Base-by-base conservation (phyloP, 371 early-diverging fungal species). In the Zancudomyces culisetae region DNA sequence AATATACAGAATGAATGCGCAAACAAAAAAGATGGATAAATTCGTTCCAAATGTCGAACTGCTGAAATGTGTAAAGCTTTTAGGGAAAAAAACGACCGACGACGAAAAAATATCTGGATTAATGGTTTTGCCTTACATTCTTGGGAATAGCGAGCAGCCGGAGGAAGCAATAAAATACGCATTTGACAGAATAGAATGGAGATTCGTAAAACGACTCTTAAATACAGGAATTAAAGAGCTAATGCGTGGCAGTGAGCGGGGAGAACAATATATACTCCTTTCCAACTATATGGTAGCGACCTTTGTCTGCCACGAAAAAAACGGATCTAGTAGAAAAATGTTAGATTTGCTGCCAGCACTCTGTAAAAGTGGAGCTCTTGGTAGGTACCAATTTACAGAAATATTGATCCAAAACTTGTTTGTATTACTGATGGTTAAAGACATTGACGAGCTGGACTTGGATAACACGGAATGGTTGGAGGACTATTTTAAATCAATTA, bases 21-120 rank as follows among this genome's bases (percentile, higher is more conserved):
- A 40, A 40, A 40, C 10, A 40, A 40, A 13, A 13, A 13, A 13
- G n/a, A 43, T 21, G 19, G 21, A 21, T 43, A 19, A 43, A 19
- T 47, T 26, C n/a, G 48, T 24, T 20, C 48, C 48, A 24, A 47
- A 18, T 18, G 26, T 47, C 2, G 48, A 47, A n/a, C 24, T 47
- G 6, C 3, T 47, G 4, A 47, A 47, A 27, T 47, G 48, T 28
- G 28, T 28, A 47, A 47, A 47, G n/a, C 27, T 47, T 3, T 28
- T 47, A 18, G 15, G 26, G 27, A 2, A 27, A 3, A 47, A 47
- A 47, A 47, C 48, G 3, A 47, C 48, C 2, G 48, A 47, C 24
- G 48, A 47, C n/a, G 48, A 47, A 27, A 47, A 47, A 24, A 47
- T 47, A 21, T 22, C 48, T 20, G 48, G 48, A 21, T 27, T 47